Conservation (phyloP, 2,329 filamentous ascomycete species). For the Chrysoporthe puriensis region DNA sequence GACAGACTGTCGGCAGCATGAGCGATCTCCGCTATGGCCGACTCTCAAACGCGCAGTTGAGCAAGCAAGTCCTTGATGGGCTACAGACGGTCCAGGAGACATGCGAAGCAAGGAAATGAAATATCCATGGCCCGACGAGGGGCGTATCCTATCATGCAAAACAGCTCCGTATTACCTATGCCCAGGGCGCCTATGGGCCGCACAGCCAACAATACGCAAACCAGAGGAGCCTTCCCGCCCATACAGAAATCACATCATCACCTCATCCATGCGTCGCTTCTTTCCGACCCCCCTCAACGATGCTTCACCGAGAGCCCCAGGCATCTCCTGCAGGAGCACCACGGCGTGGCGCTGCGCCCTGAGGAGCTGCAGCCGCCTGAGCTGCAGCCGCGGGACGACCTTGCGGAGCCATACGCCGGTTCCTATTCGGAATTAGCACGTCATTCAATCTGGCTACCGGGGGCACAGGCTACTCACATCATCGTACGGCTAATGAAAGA, state of each 20-base stretch:
- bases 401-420: slow-evolving; percentile 19
- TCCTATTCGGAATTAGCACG: slow-evolving; percentile 33
- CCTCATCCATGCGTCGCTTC: slow-evolving; percentile 2
- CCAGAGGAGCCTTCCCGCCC: slow-evolving; percentile 11
- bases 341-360: slow-evolving; percentile 18
- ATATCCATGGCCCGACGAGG: slow-evolving; percentile 9
- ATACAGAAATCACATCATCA: slow-evolving; percentile 20
- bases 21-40: slow-evolving; percentile 84
- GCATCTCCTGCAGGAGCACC: slow-evolving; percentile 36
- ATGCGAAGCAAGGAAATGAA: slow-evolving; percentile 56
- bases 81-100: slow-evolving; percentile 65
- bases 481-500: slow-evolving; percentile 74
- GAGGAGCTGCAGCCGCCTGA: slow-evolving; percentile 30
- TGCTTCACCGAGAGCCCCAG: slow-evolving; percentile 29
- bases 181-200: slow-evolving; percentile 10
- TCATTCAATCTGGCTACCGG: slow-evolving; percentile 20
- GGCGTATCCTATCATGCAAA: slow-evolving; percentile 15
- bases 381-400: slow-evolving; percentile 25
- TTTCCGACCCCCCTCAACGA: not conserved
- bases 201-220: slow-evolving; percentile 19
- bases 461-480: slow-evolving; percentile 63
- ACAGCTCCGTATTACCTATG: slow-evolving; percentile 10
- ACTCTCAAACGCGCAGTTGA: slow-evolving; percentile 66
- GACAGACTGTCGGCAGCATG: slow-evolving; percentile 69
- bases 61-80: slow-evolving; percentile 69